phyloP scores from a whole-genome alignment of 495 filamentous ascomycete species.

The Penicillium argentinense region DNA sequence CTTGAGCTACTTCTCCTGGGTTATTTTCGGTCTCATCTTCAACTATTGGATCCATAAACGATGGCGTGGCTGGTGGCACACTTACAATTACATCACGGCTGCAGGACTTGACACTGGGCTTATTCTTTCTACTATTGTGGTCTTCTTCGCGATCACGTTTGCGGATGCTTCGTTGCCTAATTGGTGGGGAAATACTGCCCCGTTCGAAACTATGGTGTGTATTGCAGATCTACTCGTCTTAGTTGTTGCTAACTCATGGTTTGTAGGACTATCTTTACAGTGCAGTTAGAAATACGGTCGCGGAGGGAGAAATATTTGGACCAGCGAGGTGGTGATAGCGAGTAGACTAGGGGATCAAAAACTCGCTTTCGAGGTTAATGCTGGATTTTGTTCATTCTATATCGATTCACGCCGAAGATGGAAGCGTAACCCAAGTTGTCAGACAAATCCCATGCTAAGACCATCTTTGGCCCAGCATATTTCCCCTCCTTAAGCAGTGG shows the following conservation, averaged over 20 bases:
- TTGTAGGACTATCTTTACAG: conserved; percentile 46
- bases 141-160: conserved; percentile 55
- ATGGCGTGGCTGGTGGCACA: conserved; percentile 58
- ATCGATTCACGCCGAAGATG: too few species aligned
- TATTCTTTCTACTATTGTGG: conserved; percentile 54
- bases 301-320: conserved; percentile 52
- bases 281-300: conserved; percentile 49
- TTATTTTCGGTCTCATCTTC: conserved; percentile 58
- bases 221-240: neutral
- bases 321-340: conserved; percentile 35
- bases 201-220: conserved; percentile 28
- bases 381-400: too few species aligned
- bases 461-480: too few species aligned
- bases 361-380: too few species aligned
- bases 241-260: neutral
- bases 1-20: conserved; percentile 60
- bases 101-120: conserved; percentile 55
- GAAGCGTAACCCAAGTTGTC: too few species aligned
- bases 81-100: conserved; percentile 56
- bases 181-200: conserved; percentile 57
- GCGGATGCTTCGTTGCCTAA: conserved; percentile 45
- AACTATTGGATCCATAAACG: conserved; percentile 53
- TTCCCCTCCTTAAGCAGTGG: too few species aligned
- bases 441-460: too few species aligned
- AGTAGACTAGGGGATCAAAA: too few species aligned